Evolutionary conservation across 139 green algal genomes (phyloP), one percentile per base, ranked within the genome.

Genomic region (Chlorella sp.): DNA sequence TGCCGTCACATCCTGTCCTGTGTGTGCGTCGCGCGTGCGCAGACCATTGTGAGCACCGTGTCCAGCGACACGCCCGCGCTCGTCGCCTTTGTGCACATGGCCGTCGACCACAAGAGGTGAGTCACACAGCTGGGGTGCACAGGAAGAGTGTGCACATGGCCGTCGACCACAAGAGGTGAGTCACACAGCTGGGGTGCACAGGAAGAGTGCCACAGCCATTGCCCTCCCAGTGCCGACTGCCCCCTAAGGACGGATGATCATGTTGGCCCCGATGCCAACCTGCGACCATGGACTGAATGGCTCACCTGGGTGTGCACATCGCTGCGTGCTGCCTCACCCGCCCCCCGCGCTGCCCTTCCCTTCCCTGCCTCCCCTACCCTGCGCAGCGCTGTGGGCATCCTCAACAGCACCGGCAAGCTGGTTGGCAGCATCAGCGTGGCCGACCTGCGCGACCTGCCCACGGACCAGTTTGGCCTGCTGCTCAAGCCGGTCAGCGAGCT

Each of bases 361-460:
- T n/a, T n/a, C n/a, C n/a, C n/a, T n/a, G n/a, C n/a, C n/a, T n/a
- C n/a, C n/a, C n/a, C n/a, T n/a, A n/a, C n/a, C n/a, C n/a, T n/a
- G 4, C 64, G 42, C 67, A 72, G 67, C 29, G 67, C 67, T 42
- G 36, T 82, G 71, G 77, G 77, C 67, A 67, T 79, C 55, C 34
- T 62, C 4, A 69, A 74, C 17, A 31, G n/a, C 6, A 34, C 33
- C 34, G 75, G 68, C 24, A 49, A 69, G 55, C 73, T 79, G 68
- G 73, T 83, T 62, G 77, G 73, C 68, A 88, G 87, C 79, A 83
- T 91, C 69, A 82, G 72, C 33, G 74, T 87, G 35, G 85, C 79
- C 3, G 86, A 91, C 60, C 80, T 91, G 65, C 77, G 82, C 26
- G 59, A 61, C 68, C 49, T 83, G 49, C 31, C 51, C 31, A 4